Base-by-base conservation (phyloP, 192 early-diverging fungal species). In the Backusella psychrophila region DNA sequence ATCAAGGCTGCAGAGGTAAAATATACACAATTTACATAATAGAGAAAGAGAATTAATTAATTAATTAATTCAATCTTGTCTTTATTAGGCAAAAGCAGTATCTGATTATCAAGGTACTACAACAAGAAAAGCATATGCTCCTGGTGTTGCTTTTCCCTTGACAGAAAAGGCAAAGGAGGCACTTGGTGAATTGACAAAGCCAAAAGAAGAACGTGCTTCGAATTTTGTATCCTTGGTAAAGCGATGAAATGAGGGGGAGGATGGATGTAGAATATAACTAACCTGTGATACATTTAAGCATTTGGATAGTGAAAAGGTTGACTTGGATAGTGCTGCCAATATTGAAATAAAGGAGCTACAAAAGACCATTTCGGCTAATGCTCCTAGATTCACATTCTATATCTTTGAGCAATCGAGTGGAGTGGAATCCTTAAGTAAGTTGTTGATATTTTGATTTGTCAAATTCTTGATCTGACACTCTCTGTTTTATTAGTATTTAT, bases 351-450 rank as follows among this genome's bases (percentile, higher is more conserved):
- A 80, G 6, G 83, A 91, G 2, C 66, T 95, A 7, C 74, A 80
- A n/a, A 78, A 73, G 19, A 72, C 77, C 5, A 77, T 95, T 68
- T 88, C 91, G 8, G 66, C 75, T 0, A 85, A 87, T 71, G 82
- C 85, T 49, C 96, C 95, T n/a, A 85, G 93, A 35, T 97, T 92
- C 75, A 87, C 92, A 1, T 91, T 94, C 66, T 90, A 85, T 71
- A 81, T 71, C 39, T 82, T 82, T 74, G 76, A 85, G 33, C 85
- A 90, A 84, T 59, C 75, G 84, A 15, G 12, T 63, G 91, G 89
- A 35, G 75, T 83, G 11, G 85, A 83, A 33, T 80, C 87, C 23
- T 74, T 85, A 8, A 82, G 88, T 89, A 85, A 72, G 81, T 44
- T 17, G 15, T 5, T 44, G 2, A 39, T 79, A 33, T 21, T 38